These are phyloP conservation scores for Mucor racemosus DNA, from an alignment of 371 early-diverging fungal genomes.

Conservation along the genomic window DNA sequence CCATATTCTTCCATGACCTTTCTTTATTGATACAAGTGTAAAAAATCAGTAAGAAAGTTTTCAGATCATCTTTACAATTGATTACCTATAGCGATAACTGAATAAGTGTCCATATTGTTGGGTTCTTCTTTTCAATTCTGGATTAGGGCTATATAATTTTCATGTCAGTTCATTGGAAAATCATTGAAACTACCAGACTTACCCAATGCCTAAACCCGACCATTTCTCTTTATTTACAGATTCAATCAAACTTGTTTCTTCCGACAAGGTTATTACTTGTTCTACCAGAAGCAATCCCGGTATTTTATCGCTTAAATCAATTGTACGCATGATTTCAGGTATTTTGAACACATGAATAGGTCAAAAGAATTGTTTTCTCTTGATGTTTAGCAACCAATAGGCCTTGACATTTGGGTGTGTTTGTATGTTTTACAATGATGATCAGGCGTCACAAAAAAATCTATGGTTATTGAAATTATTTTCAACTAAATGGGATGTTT, in stretches of 20 bases:
- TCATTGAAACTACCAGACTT: conserved; percentile 4
- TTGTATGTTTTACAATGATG: neutral
- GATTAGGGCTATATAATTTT: conserved; percentile 65
- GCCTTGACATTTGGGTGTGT: neutral
- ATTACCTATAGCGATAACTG: conserved; percentile 69
- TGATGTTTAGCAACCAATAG: neutral
- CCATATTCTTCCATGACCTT: conserved; percentile 61
- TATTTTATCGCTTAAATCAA: conserved; percentile 28
- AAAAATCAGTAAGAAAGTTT: neutral
- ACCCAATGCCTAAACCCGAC: conserved; percentile 55
- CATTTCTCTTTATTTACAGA: conserved; percentile 34
- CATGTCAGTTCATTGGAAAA: neutral
- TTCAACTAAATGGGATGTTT: neutral
- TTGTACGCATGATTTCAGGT: conserved; percentile 20
- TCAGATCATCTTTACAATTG: neutral
- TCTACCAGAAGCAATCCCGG: conserved; percentile 39
- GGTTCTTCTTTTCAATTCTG: conserved; percentile 74
- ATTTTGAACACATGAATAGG: neutral
- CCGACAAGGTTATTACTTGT: conserved; percentile 40
- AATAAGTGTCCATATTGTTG: conserved; percentile 79
- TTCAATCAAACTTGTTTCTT: conserved; percentile 33
- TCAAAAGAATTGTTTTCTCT: conserved; percentile 2
- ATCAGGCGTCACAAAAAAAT: conserved; percentile 12
- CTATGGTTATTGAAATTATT: neutral
- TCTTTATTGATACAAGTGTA: conserved; percentile 28